phyloP scores from a whole-genome alignment of 2,329 filamentous ascomycete species.

The Epichloe typhina region DNA sequence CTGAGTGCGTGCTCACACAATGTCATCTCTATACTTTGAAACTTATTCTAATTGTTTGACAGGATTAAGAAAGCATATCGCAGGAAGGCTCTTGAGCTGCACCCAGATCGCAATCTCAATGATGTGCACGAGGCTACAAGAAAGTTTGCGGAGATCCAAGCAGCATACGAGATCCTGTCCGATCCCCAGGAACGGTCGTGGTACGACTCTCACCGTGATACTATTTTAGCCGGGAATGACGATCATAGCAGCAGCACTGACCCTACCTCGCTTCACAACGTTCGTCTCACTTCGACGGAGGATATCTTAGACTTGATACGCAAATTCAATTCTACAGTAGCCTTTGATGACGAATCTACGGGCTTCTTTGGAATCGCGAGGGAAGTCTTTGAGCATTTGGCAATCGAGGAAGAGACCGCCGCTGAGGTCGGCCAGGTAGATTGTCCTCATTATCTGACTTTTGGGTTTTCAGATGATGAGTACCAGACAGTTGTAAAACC shows the following conservation, averaged over 20 bases:
- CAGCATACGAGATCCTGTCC: conserved; percentile 90
- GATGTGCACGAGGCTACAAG: conserved; percentile 72
- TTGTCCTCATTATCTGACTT: conserved; percentile 60
- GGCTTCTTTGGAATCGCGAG: conserved; percentile 78
- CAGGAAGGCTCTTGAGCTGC: conserved; percentile 78
- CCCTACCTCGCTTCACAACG: conserved; percentile 51
- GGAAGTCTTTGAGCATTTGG: conserved; percentile 67
- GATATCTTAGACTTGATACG: conserved; percentile 69
- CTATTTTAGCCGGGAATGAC: conserved; percentile 60
- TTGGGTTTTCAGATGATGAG: conserved; percentile 61
- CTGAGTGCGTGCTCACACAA: conserved; percentile 48
- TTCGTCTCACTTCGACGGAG: conserved; percentile 64
- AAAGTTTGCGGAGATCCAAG: conserved; percentile 81
- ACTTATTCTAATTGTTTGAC: background rate
- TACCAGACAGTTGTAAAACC: conserved; percentile 65
- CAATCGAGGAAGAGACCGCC: conserved; percentile 65
- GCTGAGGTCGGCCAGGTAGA: conserved; percentile 53
- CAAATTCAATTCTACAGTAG: conserved; percentile 63
- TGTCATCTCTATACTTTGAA: background rate
- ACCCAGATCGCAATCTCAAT: conserved; percentile 86
- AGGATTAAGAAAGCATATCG: conserved; percentile 92
- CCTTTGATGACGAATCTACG: conserved; percentile 64
- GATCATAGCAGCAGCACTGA: conserved; percentile 27
- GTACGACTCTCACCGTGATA: conserved; percentile 90
- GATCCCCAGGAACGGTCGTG: conserved; percentile 91